Evolutionary conservation across 2,329 filamentous ascomycete genomes (phyloP).

Genomic region (Aureobasidium sp.): DNA sequence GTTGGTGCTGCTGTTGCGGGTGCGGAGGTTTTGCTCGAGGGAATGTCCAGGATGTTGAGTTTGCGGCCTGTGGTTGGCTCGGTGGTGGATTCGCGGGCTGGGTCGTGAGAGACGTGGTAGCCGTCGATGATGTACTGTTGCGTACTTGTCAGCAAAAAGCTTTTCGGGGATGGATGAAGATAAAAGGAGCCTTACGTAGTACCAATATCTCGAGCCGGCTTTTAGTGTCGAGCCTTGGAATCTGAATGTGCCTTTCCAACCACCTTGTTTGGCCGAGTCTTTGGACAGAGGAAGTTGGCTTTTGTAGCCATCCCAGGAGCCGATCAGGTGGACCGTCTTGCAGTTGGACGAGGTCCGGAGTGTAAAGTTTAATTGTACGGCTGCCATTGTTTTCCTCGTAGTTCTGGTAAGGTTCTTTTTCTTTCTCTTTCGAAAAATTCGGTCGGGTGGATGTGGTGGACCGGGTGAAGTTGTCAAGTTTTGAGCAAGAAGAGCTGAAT

Average conservation of each 20-base stretch:
- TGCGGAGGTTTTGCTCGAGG: slow-evolving; percentile 44
- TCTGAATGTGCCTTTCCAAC: slow-evolving; percentile 94
- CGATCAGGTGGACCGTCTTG: slow-evolving; percentile 95
- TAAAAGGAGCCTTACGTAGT: slow-evolving; percentile 58
- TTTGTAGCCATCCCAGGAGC: slow-evolving; percentile 96
- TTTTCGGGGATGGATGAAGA: background rate
- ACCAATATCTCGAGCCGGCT: slow-evolving; percentile 94
- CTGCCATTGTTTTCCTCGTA: slow-evolving; percentile 55
- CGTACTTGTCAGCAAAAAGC: background rate
- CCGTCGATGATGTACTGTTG: slow-evolving; percentile 89
- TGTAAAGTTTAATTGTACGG: slow-evolving; percentile 90
- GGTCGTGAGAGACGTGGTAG: slow-evolving; percentile 96
- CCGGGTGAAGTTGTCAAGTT: slow-evolving; percentile 22
- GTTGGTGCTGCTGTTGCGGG: slow-evolving; percentile 34
- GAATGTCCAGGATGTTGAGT: slow-evolving; percentile 94
- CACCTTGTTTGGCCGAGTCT: slow-evolving; percentile 75
- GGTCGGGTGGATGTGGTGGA: slow-evolving; percentile 17
- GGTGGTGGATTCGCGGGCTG: slow-evolving; percentile 76
- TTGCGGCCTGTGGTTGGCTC: slow-evolving; percentile 96
- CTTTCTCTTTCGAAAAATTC: background rate
- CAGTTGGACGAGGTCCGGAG: slow-evolving; percentile 93
- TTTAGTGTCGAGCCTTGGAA: slow-evolving; percentile 84
- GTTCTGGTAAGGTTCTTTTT: slow-evolving; percentile 20
- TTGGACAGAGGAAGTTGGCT: slow-evolving; percentile 91
- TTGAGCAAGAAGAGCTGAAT: slow-evolving; percentile 45